A percentile compares a stretch with the other conserved stretches of the same genome.
Evolutionary conservation across 2,329 filamentous ascomycete species (phyloP).

Genomic region (Bipolaris oryzae): DNA sequence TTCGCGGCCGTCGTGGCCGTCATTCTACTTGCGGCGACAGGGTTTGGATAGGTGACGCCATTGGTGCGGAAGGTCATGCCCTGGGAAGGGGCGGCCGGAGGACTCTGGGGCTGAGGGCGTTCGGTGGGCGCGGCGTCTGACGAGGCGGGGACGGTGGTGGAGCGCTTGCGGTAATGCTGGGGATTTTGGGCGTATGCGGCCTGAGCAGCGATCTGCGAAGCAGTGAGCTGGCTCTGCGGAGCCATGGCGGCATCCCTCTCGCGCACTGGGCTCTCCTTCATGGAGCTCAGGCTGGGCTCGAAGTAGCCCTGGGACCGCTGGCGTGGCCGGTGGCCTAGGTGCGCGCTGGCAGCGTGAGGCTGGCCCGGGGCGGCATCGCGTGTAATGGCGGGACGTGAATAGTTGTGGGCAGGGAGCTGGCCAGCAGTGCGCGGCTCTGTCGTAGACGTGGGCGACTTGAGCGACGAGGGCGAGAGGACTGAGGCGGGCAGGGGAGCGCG

Average conservation of each 20-base stretch:
- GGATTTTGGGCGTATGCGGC: constrained; percentile 73
- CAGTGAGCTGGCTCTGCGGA: constrained; percentile 53
- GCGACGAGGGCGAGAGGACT: constrained; percentile 23
- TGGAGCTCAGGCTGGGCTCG: constrained; percentile 72
- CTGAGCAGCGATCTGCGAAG: constrained; percentile 82
- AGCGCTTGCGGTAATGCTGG: constrained; percentile 66
- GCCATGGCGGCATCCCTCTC: constrained; percentile 51
- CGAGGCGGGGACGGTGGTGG: constrained; percentile 71
- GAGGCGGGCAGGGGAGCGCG: constrained; percentile 48
- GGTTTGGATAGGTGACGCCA: constrained; percentile 63
- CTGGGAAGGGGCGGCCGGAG: constrained; percentile 58
- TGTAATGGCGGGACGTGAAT: constrained; percentile 46
- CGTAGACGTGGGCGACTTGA: constrained; percentile 15
- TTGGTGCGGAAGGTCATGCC: constrained; percentile 50
- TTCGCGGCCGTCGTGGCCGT: constrained; percentile 75
- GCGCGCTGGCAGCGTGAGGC: constrained; percentile 41
- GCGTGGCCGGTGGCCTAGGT: constrained; percentile 63
- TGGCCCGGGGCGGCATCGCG: constrained; percentile 43
- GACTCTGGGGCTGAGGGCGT: constrained; percentile 58
- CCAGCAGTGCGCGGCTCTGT: constrained; percentile 27
- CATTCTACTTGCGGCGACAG: constrained; percentile 64
- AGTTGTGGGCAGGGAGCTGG: constrained; percentile 38
- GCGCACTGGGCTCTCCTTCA: constrained; percentile 57
- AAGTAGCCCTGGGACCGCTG: constrained; percentile 79
- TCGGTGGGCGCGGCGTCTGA: constrained; percentile 38